Base-by-base conservation (phyloP, 2,329 filamentous ascomycete genomes). In the Cadophora luteo-olivacea region DNA sequence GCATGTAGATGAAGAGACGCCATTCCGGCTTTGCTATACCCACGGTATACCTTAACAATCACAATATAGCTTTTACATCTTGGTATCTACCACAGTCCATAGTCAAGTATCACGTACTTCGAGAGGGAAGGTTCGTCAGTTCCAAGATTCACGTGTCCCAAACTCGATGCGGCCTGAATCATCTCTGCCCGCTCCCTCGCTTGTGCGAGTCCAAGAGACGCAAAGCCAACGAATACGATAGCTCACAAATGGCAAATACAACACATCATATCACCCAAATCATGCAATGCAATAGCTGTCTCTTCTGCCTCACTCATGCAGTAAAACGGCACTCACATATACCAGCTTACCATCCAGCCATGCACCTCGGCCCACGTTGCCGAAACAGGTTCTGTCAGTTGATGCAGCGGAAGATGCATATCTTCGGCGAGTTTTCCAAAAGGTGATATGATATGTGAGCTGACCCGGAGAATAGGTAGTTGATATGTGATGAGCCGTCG, bases 191-290 rank as follows among this genome's bases (percentile, higher is more conserved):
- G 19, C 52, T 36, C 29, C 29, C 32, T 36, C 54, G 32, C 19
- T 9, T 57, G 14, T 14, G 14, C 29, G 14, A 36, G 29, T 8
- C n/a, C 29, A 19, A 33, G 29, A 22, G 8, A 58, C 12, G 33
- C 19, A 58, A 57, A 58, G 55, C 55, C 55, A 58, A 41, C 55
- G 4, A 58, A 58, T 24, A 6, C 55, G 55, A 58, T 41, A 58
- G 55, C 19, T 58, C 55, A 58, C 29, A 57, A 22, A 57, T 45
- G 32, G 54, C 29, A 36, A 58, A 58, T 32, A 8, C 55, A 41
- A 24, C 16, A 55, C 45, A 49, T 8, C 45, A 49, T 19, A 49
- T 14, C 45, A 49, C 45, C 22, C 9, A n/a, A 8, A 1, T 22
- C 19, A 49, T 49, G 45, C n/a, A 22, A 11, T 49, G 12, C 16